These are phyloP conservation scores for Leccinum sublutescens DNA, from an alignment of 768 basidiomycete species.

Conservation along the genomic window DNA sequence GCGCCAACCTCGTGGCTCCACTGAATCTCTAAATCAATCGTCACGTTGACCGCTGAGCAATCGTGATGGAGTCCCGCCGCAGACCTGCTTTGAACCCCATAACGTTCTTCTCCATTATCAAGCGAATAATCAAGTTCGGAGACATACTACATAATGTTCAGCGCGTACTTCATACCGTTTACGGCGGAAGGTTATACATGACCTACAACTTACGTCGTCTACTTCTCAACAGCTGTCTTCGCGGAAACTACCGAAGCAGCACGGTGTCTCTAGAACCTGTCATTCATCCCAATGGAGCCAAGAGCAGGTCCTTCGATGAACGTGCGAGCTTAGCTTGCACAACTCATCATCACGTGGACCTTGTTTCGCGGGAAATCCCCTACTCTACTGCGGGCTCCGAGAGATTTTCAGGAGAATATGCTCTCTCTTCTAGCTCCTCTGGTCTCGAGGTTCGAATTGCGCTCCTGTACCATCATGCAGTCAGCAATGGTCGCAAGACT, in stretches of 20 bases:
- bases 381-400: neutral
- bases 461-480: neutral
- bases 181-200: conserved; percentile 3
- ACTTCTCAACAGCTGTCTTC: neutral
- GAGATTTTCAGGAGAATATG: neutral
- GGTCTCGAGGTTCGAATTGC: neutral
- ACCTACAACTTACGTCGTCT: neutral
- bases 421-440: neutral
- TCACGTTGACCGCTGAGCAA: neutral
- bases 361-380: conserved; percentile 19
- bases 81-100: conserved; percentile 22
- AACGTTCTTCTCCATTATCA: conserved; percentile 24
- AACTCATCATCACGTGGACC: neutral
- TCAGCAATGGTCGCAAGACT: neutral
- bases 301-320: neutral
- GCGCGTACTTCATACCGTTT: conserved; percentile 9
- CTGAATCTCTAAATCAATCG: conserved; percentile 5
- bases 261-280: neutral
- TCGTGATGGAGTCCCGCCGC: conserved; percentile 12
- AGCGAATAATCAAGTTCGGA: conserved; percentile 16
- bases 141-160: conserved; percentile 1
- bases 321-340: neutral
- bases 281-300: conserved; percentile 2
- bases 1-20: conserved; percentile 4
- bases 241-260: conserved; percentile 5